Evolutionary conservation across 352 stramenopile genomes (phyloP).

Genomic region (Aphanomyces cochlioides): DNA sequence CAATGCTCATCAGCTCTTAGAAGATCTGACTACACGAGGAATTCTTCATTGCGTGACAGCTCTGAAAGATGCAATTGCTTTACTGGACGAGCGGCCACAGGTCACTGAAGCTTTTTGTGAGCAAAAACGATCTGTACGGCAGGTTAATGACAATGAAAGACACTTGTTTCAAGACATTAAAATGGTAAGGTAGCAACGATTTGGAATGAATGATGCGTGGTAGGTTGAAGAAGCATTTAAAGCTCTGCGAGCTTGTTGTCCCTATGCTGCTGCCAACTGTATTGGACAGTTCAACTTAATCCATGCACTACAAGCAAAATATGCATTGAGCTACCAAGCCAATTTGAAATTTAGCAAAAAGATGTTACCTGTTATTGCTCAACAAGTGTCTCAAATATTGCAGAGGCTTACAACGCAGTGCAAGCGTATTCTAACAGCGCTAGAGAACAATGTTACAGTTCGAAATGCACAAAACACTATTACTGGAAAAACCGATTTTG

Average conservation of each 20-base stretch:
- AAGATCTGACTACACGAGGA: slow-evolving; percentile 38
- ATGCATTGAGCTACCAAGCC: slow-evolving; percentile 43
- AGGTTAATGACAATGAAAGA: slow-evolving; percentile 51
- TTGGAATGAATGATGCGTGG: neutral
- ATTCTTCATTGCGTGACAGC: slow-evolving; percentile 40
- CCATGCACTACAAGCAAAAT: slow-evolving; percentile 48
- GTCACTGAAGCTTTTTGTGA: slow-evolving; percentile 68
- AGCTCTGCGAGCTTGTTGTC: slow-evolving; percentile 45
- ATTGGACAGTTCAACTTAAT: slow-evolving; percentile 47
- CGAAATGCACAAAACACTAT: slow-evolving; percentile 37
- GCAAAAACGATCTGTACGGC: slow-evolving; percentile 56
- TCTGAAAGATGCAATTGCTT: slow-evolving; percentile 45
- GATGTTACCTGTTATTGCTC: slow-evolving; percentile 61
- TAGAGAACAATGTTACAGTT: slow-evolving; percentile 38
- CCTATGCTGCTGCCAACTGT: slow-evolving; percentile 35
- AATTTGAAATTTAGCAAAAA: slow-evolving; percentile 62
- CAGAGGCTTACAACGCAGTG: slow-evolving; percentile 53
- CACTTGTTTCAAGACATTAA: slow-evolving; percentile 62
- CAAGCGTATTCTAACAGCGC: slow-evolving; percentile 47
- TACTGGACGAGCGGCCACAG: slow-evolving; percentile 66
- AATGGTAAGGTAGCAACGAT: slow-evolving; percentile 32
- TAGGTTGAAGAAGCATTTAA: slow-evolving; percentile 56
- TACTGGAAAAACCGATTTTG: slow-evolving; percentile 55
- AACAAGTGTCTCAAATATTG: slow-evolving; percentile 56
- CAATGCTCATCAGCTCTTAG: slow-evolving; percentile 41